Base-by-base conservation (phyloP, 129 eudicot species). In the Escallonia herrerae region DNA sequence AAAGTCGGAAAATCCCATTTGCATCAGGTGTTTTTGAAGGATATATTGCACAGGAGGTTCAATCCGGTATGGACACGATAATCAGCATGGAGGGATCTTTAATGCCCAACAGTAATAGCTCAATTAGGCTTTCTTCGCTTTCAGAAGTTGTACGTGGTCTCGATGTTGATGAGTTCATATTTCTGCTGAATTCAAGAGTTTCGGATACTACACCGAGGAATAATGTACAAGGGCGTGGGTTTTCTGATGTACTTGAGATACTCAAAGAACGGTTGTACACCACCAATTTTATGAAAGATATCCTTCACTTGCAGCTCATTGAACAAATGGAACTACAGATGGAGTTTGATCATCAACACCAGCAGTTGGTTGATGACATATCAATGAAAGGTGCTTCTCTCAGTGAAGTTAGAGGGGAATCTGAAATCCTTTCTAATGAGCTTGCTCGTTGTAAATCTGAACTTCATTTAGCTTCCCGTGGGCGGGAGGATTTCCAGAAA, bases 241-340 rank as follows among this genome's bases (percentile, higher is more conserved):
- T 67, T 68, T 44, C 67, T 62, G 82, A 77, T 60, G 66, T 69
- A 50, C 63, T 65, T 15, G 89, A 85, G 80, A 75, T 67, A 70
- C 76, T 91, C 39, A 78, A 68, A 48, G 87, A 91, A 51, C 91
- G 85, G 45, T 58, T 88, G 52, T 93, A 85, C 70, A 41, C 83
- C 62, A 74, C 77, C 44, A 77, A 61, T 74, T 42, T 79, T 63
- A 80, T 67, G n/a, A 86, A 86, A 66, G 89, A 93, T 68, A 64
- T 86, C 54, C 68, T 73, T 65, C 75, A 70, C 63, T 48, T 84
- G 67, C 89, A 83, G 79, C 81, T 84, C 45, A 57, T 59, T 61
- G 95, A 87, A 74, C 73, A 83, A 56, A 41, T 58, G 39, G 70
- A 77, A 47, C 54, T 43, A 40, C 78, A 62, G 54, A 56, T n/a